Percentiles rank a stretch among this genome's conserved stretches.
These are phyloP conservation scores for Aureobasidium zeae DNA, from an alignment of 2,329 filamentous ascomycete genomes.

Conservation along the genomic window DNA sequence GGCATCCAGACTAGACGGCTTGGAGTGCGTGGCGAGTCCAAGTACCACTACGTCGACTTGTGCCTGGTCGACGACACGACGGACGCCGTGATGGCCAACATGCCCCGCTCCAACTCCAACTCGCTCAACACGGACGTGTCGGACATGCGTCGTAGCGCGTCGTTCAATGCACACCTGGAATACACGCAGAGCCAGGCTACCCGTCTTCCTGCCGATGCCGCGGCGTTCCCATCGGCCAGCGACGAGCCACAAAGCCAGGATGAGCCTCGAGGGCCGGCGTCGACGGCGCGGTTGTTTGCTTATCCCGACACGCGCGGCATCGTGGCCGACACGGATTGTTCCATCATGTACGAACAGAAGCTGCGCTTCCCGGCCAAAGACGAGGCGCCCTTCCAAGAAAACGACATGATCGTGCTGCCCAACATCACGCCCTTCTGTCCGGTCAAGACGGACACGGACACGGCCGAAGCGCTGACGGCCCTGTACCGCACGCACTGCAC, in stretches of 20 bases:
- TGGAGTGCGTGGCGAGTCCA: slow-evolving; percentile 91
- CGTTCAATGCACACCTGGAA: slow-evolving; percentile 26
- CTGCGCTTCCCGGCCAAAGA: slow-evolving; percentile 53
- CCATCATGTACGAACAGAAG: slow-evolving; percentile 50
- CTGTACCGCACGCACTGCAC: slow-evolving; percentile 93
- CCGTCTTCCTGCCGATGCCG: slow-evolving; percentile 40
- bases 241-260: slow-evolving; percentile 22
- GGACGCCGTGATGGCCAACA: slow-evolving; percentile 19
- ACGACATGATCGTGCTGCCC: slow-evolving; percentile 71
- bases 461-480: slow-evolving; percentile 74
- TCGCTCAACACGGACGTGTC: slow-evolving; percentile 17
- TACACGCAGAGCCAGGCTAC: slow-evolving; percentile 36
- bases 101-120: slow-evolving; percentile 20
- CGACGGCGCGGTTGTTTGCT: slow-evolving; percentile 37
- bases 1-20: slow-evolving; percentile 86
- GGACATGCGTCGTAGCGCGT: slow-evolving; percentile 24
- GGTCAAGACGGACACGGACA: slow-evolving; percentile 71
- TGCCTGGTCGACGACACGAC: slow-evolving; percentile 39
- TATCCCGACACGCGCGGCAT: slow-evolving; percentile 38
- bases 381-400: slow-evolving; percentile 50
- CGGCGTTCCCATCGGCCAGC: slow-evolving; percentile 36
- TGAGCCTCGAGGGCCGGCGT: slow-evolving; percentile 31
- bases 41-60: slow-evolving; percentile 77
- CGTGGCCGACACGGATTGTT: slow-evolving; percentile 32
- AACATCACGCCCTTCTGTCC: slow-evolving; percentile 75